Base-by-base conservation (phyloP, 306 rosid species). In the Morella rubra region DNA sequence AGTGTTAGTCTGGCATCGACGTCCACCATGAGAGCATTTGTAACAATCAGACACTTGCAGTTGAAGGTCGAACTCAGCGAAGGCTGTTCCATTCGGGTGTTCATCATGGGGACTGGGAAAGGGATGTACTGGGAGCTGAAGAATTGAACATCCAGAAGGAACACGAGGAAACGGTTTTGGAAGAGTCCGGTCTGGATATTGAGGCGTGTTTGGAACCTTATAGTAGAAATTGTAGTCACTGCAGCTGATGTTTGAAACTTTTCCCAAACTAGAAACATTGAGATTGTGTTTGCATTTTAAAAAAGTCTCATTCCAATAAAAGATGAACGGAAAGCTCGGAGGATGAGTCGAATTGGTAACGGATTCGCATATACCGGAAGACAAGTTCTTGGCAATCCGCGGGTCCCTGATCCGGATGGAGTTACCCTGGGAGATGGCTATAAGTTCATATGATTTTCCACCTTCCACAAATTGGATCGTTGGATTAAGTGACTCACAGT, bases 91-190 rank as follows among this genome's bases (percentile, higher is more conserved):
- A 84, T 37, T 74, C 69, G 0, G 37, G 37, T 32, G 37, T 10
- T 1, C 70, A 40, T 41, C 20, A 32, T 2, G 37, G 37, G 37
- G 37, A 32, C 0, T 0, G 37, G 37, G 11, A 4, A 19, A 1
- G 53, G 41, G 37, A 41, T 0, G 0, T 65, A 8, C 3, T 64
- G 87, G 93, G 73, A 86, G 85, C 11, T 3, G 10, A 46, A 75
- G 52, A n/a, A 13, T 60, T 9, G 88, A 74, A 74, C 86, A 85
- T 18, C 13, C 52, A 16, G 3, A 16, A 44, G 69, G 37, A 32
- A 32, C 69, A 22, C 0, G 7, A 3, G 7, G n/a, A n/a, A n/a
- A n/a, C n/a, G n/a, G n/a, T 2, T 49, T 22, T 8, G 0, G 68
- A 2, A 16, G 0, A 0, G 58, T 15, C 0, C 0, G 0, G 27